These are phyloP conservation scores for Backusella mclennaniae DNA, from an alignment of 192 early-diverging fungal genomes.

Conservation along the genomic window DNA sequence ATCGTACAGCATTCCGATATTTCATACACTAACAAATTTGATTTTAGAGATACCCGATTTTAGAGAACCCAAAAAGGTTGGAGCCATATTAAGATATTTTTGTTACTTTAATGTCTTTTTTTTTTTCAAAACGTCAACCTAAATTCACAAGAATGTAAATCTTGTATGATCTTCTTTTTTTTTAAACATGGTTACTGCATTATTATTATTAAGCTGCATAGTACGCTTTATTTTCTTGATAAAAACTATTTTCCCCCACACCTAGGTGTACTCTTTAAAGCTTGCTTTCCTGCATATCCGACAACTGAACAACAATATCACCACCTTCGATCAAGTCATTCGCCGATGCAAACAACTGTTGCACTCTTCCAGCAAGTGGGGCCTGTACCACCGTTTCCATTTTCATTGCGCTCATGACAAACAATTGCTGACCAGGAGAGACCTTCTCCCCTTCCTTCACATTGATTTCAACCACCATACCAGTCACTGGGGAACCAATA, in stretches of 20 bases:
- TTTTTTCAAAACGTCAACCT: not conserved
- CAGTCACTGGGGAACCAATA: constrained; percentile 27
- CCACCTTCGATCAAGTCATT: constrained; percentile 36
- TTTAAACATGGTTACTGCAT: too few relatives aligned
- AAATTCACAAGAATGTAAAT: not conserved
- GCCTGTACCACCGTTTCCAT: constrained; percentile 38
- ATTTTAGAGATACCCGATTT: not conserved
- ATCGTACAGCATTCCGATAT: too few relatives aligned
- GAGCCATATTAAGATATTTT: not conserved
- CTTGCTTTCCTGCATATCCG: constrained; percentile 21
- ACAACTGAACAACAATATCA: constrained; percentile 31
- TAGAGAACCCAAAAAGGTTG: not conserved
- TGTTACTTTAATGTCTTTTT: not conserved
- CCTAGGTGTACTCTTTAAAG: constrained; percentile 3
- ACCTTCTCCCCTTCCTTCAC: constrained; percentile 26
- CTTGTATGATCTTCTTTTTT: not conserved
- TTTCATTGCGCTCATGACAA: constrained; percentile 38
- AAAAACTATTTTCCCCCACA: too few relatives aligned
- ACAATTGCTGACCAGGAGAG: constrained; percentile 26
- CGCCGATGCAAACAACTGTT: constrained; percentile 17
- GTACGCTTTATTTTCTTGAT: too few relatives aligned
- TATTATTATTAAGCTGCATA: too few relatives aligned
- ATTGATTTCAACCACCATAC: constrained; percentile 31
- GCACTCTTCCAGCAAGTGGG: constrained; percentile 12
- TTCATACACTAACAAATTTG: too few relatives aligned